Conservation (phyloP, 2,329 filamentous ascomycete genomes). For the Chaetomiaceae sp. region DNA sequence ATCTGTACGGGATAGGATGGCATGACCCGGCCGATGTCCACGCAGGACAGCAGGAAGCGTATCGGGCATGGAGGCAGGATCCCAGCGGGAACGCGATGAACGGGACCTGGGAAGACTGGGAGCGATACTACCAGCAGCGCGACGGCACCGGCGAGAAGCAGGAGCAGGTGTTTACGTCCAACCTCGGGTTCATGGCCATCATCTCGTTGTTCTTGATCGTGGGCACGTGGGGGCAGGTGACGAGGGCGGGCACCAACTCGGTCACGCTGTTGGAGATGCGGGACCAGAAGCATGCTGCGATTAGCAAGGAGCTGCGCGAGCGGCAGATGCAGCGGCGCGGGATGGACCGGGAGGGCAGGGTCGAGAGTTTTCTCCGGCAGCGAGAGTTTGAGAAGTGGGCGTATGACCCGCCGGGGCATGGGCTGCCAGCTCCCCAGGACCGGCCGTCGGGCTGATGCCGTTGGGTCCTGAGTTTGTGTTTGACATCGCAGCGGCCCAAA, state of each 20-base stretch:
- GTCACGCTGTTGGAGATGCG: slow-evolving; percentile 61
- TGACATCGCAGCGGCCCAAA: too few relatives aligned
- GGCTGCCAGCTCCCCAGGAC: neutral
- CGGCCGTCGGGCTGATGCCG: neutral
- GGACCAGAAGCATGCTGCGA: slow-evolving; percentile 61
- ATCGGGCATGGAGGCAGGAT: slow-evolving; percentile 46
- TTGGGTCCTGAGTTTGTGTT: too few relatives aligned
- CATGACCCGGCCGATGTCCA: slow-evolving; percentile 52
- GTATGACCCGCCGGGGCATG: slow-evolving; percentile 18
- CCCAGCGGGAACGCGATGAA: slow-evolving; percentile 54
- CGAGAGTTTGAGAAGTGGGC: slow-evolving; percentile 48
- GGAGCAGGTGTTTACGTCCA: slow-evolving; percentile 65
- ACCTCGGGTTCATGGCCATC: slow-evolving; percentile 71
- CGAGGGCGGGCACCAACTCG: slow-evolving; percentile 60
- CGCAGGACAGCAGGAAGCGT: slow-evolving; percentile 36
- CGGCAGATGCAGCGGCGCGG: slow-evolving; percentile 50
- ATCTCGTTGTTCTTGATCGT: slow-evolving; percentile 65
- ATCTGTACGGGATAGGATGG: slow-evolving; percentile 80
- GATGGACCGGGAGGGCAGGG: slow-evolving; percentile 58
- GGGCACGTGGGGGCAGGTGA: slow-evolving; percentile 68
- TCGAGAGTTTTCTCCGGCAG: slow-evolving; percentile 72
- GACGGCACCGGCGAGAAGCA: slow-evolving; percentile 47
- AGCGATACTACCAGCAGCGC: slow-evolving; percentile 64
- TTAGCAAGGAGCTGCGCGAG: slow-evolving; percentile 54
- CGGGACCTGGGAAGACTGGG: slow-evolving; percentile 98